These are phyloP conservation scores for Camellia japonica DNA, from an alignment of 148 eudicot genomes.

Conservation along the genomic window DNA sequence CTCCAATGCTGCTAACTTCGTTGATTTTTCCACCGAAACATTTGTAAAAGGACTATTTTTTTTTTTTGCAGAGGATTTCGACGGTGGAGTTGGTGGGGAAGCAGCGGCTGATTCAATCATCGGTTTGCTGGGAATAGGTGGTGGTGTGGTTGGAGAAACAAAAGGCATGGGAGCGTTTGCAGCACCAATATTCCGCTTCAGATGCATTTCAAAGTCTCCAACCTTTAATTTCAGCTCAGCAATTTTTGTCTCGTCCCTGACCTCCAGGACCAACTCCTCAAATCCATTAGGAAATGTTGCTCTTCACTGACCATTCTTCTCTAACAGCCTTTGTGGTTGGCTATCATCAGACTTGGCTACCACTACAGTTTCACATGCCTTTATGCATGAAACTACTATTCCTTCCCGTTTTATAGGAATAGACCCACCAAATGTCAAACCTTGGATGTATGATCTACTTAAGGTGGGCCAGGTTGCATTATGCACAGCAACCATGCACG, in stretches of 20 bases:
- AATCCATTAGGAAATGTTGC: conserved; percentile 68
- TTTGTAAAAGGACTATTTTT: conserved; percentile 54
- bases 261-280: conserved; percentile 66
- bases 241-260: conserved; percentile 82
- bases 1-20: conserved; percentile 76
- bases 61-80: conserved; percentile 42
- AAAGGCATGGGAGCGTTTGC: conserved; percentile 39
- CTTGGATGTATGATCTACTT: conserved; percentile 32
- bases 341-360: conserved; percentile 47
- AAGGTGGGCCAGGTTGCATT: conserved; percentile 26
- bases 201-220: conserved; percentile 88
- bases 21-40: conserved; percentile 41
- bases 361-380: conserved; percentile 45
- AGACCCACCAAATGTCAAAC: conserved; percentile 31
- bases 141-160: conserved; percentile 37
- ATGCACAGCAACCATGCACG: conserved; percentile 28
- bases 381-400: conserved; percentile 42
- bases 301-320: conserved; percentile 39
- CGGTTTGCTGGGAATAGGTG: conserved; percentile 62
- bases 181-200: conserved; percentile 73
- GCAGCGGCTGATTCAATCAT: conserved; percentile 44
- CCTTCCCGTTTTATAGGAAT: conserved; percentile 31
- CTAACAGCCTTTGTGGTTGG: conserved; percentile 34
- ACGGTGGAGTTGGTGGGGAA: conserved; percentile 37
- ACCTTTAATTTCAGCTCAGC: conserved; percentile 91